phyloP scores from a whole-genome alignment of 2,329 filamentous ascomycete species.

The Stagonosporopsis chrysanthemi region DNA sequence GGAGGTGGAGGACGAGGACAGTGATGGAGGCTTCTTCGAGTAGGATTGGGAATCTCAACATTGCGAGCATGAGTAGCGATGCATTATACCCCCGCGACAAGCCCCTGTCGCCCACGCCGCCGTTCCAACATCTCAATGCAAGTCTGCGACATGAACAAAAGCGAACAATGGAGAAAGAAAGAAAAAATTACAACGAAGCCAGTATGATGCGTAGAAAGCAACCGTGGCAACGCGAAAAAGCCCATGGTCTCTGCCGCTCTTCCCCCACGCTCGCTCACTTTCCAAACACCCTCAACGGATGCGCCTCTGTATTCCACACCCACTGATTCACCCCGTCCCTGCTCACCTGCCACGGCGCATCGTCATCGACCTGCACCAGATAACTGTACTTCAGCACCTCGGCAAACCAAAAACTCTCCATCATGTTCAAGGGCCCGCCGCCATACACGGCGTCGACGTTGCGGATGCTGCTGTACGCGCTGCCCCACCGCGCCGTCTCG shows the following conservation, averaged over 20 bases:
- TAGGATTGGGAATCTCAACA: conserved; percentile 15
- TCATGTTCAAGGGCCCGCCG: conserved; percentile 70
- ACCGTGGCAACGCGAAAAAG: background rate
- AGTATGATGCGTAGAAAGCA: background rate
- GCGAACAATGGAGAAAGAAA: background rate
- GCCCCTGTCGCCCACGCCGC: background rate
- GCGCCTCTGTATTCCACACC: conserved; percentile 72
- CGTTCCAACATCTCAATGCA: background rate
- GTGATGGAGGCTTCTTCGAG: conserved; percentile 51
- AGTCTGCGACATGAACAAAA: background rate
- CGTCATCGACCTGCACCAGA: conserved; percentile 68
- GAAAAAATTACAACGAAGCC: background rate
- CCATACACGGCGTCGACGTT: conserved; percentile 72
- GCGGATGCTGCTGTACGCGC: conserved; percentile 70
- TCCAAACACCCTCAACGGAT: conserved; percentile 61
- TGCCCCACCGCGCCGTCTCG: conserved; percentile 66
- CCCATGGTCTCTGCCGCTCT: background rate
- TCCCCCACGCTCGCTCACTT: conserved; percentile 1
- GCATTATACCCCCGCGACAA: conserved; percentile 27
- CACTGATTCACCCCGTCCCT: conserved; percentile 60
- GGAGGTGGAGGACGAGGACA: conserved; percentile 42
- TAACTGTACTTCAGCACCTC: conserved; percentile 88
- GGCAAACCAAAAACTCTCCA: conserved; percentile 89
- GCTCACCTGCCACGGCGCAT: conserved; percentile 66
- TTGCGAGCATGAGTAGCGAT: background rate